Percentiles rank a stretch among this genome's conserved stretches.
These are phyloP conservation scores for Epithele typhae DNA, from an alignment of 768 basidiomycete species.

Conservation along the genomic window DNA sequence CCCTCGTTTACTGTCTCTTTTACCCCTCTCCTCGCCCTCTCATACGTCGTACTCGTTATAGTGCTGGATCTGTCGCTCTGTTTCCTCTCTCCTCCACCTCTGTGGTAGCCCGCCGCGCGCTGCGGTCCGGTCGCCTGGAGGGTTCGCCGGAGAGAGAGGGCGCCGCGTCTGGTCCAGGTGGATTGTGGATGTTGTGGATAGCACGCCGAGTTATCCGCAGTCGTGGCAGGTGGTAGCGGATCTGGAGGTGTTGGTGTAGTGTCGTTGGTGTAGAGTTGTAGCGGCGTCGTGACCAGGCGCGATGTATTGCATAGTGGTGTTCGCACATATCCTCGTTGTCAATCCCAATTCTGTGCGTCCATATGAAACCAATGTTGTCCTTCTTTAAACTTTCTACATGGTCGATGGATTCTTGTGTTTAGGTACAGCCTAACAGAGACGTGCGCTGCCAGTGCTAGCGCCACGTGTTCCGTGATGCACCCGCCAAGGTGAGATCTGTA, in stretches of 20 bases:
- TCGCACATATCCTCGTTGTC: conserved; percentile 13
- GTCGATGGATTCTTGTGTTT: too few species aligned
- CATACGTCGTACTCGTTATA: conserved; percentile 1
- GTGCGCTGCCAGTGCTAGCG: not conserved
- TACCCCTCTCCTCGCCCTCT: conserved; percentile 19
- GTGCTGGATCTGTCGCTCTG: conserved; percentile 36
- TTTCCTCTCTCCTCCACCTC: conserved; percentile 69
- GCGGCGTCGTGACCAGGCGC: conserved; percentile 10
- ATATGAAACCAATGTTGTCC: too few species aligned
- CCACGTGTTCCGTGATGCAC: conserved; percentile 10
- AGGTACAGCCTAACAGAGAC: too few species aligned
- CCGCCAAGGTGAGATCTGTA: conserved; percentile 10
- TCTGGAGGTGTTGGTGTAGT: not conserved
- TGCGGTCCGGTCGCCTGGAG: conserved; percentile 33
- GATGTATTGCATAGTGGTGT: too few species aligned
- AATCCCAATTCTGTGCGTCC: not conserved
- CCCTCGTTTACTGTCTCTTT: conserved; percentile 8
- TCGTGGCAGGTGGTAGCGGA: not conserved
- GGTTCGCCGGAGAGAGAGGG: conserved; percentile 73
- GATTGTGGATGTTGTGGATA: not conserved
- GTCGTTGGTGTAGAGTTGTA: not conserved
- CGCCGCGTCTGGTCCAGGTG: conserved; percentile 42
- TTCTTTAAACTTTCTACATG: too few species aligned
- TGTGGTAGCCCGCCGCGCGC: conserved; percentile 23
- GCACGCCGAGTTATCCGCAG: conserved; percentile 1